phyloP scores from a whole-genome alignment of 1,284 basidiomycete species.

The Tylopilus sp. region DNA sequence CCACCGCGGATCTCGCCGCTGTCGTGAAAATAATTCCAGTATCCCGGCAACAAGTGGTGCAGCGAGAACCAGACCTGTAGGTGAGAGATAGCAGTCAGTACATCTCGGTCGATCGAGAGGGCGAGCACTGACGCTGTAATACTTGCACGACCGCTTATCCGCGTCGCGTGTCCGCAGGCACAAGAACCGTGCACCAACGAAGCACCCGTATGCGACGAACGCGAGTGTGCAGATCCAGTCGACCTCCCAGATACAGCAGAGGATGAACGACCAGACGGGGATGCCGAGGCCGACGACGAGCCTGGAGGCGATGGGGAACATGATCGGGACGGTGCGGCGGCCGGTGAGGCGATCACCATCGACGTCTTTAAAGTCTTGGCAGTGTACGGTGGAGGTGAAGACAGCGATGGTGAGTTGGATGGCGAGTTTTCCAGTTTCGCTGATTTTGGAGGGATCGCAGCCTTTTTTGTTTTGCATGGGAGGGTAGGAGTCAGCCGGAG shows the following conservation, averaged over 20 bases:
- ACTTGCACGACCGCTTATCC: slow-evolving; percentile 33
- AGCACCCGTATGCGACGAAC: slow-evolving; percentile 28
- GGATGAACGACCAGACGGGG: slow-evolving; percentile 23
- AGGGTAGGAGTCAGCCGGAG: background rate
- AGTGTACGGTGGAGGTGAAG: slow-evolving; percentile 37
- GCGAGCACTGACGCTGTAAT: slow-evolving; percentile 31
- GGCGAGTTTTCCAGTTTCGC: slow-evolving; percentile 24
- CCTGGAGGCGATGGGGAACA: slow-evolving; percentile 30
- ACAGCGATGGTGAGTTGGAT: slow-evolving; percentile 27
- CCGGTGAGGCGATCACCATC: slow-evolving; percentile 34
- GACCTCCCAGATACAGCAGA: slow-evolving; percentile 27
- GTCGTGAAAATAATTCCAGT: slow-evolving; percentile 32
- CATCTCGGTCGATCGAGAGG: no score
- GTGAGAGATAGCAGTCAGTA: background rate
- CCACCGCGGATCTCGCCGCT: slow-evolving; percentile 9
- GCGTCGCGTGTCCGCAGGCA: slow-evolving; percentile 19
- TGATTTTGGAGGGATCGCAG: slow-evolving; percentile 14
- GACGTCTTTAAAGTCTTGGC: slow-evolving; percentile 41
- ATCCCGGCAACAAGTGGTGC: slow-evolving; percentile 32
- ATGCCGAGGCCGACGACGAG: slow-evolving; percentile 25
- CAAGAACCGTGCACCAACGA: slow-evolving; percentile 30
- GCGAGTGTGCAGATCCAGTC: slow-evolving; percentile 21
- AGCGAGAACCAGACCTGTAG: slow-evolving; percentile 31
- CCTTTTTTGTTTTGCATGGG: slow-evolving; percentile 1
- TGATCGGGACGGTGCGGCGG: slow-evolving; percentile 36